A percentile compares a stretch with the other conserved stretches of the same genome.
Evolutionary conservation across 257 asterid genomes (phyloP).

Genomic region (Primulina tabacum): DNA sequence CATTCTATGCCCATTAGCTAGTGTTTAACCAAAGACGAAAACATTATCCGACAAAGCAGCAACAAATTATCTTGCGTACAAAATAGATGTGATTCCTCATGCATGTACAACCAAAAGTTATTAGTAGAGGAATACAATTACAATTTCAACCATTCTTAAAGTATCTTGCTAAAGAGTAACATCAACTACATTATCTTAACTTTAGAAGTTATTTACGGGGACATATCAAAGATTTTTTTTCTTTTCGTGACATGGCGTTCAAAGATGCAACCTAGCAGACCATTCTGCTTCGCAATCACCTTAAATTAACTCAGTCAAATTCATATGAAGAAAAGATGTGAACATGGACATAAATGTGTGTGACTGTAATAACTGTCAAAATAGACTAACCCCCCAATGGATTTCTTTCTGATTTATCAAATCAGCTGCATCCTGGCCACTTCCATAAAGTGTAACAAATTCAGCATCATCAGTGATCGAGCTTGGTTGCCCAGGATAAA

Average conservation of each 20-base stretch:
- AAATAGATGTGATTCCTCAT: not conserved
- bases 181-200: not conserved
- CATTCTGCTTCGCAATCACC: not conserved
- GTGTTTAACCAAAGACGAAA: not conserved
- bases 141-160: not conserved
- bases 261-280: conserved; percentile 2
- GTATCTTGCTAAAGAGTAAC: not conserved
- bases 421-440: conserved; percentile 81
- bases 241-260: not conserved
- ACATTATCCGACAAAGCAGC: not conserved
- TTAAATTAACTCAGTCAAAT: not conserved
- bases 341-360: not conserved
- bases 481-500: conserved; percentile 89
- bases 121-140: not conserved
- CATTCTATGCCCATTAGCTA: not conserved
- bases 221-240: not conserved
- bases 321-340: conserved; percentile 4
- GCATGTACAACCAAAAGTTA: not conserved
- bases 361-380: not conserved
- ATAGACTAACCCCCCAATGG: conserved; percentile 89
- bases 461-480: conserved; percentile 90
- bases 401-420: conserved; percentile 87
- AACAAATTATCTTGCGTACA: not conserved
- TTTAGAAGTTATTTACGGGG: not conserved
- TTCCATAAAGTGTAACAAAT: conserved; percentile 73